Percentiles rank a stretch among this genome's conserved stretches.
These are phyloP conservation scores for Arabidopsis suecica DNA, from an alignment of 345 rosid genomes.

Conservation along the genomic window DNA sequence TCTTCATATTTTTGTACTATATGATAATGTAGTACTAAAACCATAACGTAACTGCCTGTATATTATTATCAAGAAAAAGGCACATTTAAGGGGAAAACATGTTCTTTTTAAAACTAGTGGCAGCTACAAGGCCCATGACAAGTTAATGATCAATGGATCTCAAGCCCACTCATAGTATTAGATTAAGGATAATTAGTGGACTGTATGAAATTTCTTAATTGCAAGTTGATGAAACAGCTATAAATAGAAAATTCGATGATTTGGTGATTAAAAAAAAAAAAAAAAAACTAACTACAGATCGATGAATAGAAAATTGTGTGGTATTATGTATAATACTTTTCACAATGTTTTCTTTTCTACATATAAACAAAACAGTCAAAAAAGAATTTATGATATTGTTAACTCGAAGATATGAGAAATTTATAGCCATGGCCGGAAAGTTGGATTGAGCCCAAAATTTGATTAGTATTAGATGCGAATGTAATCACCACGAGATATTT, in stretches of 20 bases:
- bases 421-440: not conserved
- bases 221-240: not conserved
- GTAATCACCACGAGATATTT: not conserved
- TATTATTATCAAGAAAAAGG: not conserved
- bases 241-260: not conserved
- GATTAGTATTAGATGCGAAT: not conserved
- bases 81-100: not conserved
- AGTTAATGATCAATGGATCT: not conserved
- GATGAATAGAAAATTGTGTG: not conserved
- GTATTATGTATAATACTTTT: not conserved
- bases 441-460: not conserved
- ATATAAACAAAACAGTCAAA: not conserved
- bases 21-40: not conserved
- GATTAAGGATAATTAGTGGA: not conserved
- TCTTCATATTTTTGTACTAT: not conserved
- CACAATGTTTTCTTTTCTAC: not conserved
- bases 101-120: not conserved
- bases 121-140: not conserved
- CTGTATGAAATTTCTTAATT: not conserved
- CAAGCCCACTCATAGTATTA: slow-evolving; percentile 7
- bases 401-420: not conserved
- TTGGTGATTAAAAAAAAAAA: no score
- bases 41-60: not conserved
- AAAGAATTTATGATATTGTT: not conserved
- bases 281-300: no score